Evolutionary conservation across 2,329 filamentous ascomycete genomes (phyloP), one percentile per base, ranked within the genome.

Genomic region (Lecanicillium sp.): DNA sequence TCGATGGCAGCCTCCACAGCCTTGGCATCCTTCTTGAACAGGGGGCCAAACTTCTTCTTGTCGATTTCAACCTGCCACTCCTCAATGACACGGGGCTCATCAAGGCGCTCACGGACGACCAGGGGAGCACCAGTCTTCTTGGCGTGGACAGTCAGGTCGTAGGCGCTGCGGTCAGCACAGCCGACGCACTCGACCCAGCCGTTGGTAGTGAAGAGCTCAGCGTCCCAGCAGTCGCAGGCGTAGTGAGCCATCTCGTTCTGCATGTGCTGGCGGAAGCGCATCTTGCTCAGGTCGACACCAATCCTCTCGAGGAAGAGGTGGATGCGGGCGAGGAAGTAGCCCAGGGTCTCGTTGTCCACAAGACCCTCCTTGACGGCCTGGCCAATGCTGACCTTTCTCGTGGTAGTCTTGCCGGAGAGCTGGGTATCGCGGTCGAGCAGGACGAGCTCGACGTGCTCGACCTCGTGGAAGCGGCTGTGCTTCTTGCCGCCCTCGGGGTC

Each of bases 161-260:
- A 98, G 15, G 92, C 92, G 58, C 86, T 94, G 54, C 92, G 80
- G 60, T 96, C 90, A 44, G 92, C 92, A 62, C 92, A 97, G 46
- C 92, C 92, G 54, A 97, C 90, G 61, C 90, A 97, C 70, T 98
- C 92, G 46, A 97, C 86, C 92, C 92, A 98, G 59, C 92, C 92
- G 55, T 89, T 89, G 45, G 84, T 89, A 42, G 87, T 97, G 46
- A 84, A 71, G 40, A 98, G 70, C 63, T 98, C 92, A 12, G 88
- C 90, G 62, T 98, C 92, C 92, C 92, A 97, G 69, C 92, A 98
- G 68, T 98, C 92, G 40, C 81, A 77, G 33, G 92, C 92, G 59
- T 98, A 98, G 65, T 98, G 92, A 13, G 92, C 75, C 73, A 77
- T 78, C 56, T 77, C 74, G 52, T 77, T 78, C 44, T 66, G 67